phyloP scores from a whole-genome alignment of 441 rosid species.

The Pelargonium myrrhifolium region DNA sequence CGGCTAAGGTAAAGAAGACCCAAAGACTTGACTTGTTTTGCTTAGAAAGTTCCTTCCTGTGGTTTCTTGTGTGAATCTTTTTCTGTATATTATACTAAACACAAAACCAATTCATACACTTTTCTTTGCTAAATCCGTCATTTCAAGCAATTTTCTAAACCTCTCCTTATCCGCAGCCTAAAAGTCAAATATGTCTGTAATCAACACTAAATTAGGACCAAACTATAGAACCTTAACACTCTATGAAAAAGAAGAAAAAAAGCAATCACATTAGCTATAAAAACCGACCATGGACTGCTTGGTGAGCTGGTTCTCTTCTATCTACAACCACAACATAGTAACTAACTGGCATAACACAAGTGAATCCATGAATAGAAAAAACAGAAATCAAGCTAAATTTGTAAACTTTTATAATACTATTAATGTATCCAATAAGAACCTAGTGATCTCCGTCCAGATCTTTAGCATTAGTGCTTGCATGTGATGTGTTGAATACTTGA shows the following conservation, averaged over 20 bases:
- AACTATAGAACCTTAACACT: background rate
- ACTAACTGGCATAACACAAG: background rate
- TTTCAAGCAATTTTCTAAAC: background rate
- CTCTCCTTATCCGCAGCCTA: background rate
- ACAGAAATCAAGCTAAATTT: background rate
- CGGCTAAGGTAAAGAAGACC: too few species aligned
- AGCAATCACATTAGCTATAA: background rate
- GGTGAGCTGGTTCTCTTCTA: background rate
- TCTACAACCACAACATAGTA: background rate
- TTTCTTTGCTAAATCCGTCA: background rate
- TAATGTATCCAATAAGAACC: background rate
- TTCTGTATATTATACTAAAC: background rate
- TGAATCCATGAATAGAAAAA: background rate
- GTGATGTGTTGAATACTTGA: background rate
- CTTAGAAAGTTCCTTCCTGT: constrained; percentile 1
- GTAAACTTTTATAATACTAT: background rate
- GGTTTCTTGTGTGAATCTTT: background rate
- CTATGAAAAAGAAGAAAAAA: too few species aligned
- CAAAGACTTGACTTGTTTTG: background rate
- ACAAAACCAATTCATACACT: background rate
- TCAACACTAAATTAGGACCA: background rate
- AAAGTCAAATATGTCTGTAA: background rate
- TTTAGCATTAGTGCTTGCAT: background rate
- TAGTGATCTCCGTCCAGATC: background rate
- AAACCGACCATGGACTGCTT: background rate